phyloP scores from a whole-genome alignment of 2,329 filamentous ascomycete species.

The Pestalotiopsis sp. region DNA sequence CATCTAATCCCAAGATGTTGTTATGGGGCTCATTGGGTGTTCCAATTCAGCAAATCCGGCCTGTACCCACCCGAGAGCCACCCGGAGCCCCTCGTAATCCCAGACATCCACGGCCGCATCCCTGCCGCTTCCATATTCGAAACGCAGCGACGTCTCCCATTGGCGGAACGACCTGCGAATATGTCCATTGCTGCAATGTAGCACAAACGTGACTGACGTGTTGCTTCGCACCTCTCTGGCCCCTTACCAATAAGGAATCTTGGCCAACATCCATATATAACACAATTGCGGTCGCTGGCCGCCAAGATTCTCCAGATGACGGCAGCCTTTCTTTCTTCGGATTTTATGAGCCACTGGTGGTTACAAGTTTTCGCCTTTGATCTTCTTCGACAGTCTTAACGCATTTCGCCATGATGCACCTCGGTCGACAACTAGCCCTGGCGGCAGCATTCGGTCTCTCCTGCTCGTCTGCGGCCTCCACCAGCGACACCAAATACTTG shows the following conservation, averaged over 20 bases:
- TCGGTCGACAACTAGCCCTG: slow-evolving; percentile 15
- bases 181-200: slow-evolving; percentile 6
- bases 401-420: slow-evolving; percentile 9
- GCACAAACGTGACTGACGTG: neutral
- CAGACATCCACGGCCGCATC: neutral
- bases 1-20: neutral
- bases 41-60: neutral
- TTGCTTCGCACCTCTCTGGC: neutral
- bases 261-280: neutral
- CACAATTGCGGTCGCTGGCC: neutral
- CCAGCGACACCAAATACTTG: neutral
- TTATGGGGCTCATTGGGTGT: neutral
- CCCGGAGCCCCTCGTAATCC: neutral
- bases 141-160: neutral
- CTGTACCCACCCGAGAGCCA: neutral
- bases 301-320: neutral
- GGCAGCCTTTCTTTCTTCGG: neutral
- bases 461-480: slow-evolving; percentile 8
- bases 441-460: slow-evolving; percentile 13
- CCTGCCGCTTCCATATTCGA: slow-evolving; percentile 9
- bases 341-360: slow-evolving; percentile 2
- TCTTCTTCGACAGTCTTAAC: neutral
- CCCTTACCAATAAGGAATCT: neutral
- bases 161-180: slow-evolving; percentile 4
- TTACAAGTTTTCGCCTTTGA: neutral